Evolutionary conservation across 352 stramenopile species (phyloP).

Genomic region (Globisporangium nagaii): DNA sequence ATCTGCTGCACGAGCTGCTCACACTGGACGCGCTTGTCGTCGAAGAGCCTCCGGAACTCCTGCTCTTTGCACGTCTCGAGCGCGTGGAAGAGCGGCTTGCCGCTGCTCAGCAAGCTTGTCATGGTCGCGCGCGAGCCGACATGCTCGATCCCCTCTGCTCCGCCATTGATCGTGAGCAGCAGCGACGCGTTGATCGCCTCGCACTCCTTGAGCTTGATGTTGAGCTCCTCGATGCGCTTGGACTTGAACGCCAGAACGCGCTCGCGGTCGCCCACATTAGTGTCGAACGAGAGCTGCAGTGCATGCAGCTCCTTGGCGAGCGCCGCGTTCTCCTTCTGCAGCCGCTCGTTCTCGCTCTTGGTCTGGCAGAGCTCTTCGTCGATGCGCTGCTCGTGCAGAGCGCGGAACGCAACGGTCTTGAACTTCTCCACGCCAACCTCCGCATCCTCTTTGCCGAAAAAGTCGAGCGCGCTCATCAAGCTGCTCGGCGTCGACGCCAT

Average conservation of each 20-base stretch:
- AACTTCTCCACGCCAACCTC: constrained; percentile 62
- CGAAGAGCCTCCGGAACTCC: constrained; percentile 43
- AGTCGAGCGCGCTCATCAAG: constrained; percentile 32
- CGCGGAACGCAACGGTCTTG: constrained; percentile 52
- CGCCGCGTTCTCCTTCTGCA: constrained; percentile 27
- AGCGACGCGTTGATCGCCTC: constrained; percentile 50
- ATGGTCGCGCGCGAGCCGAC: constrained; percentile 21
- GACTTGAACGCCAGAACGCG: constrained; percentile 60
- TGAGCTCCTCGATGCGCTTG: constrained; percentile 56
- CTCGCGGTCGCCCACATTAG: constrained; percentile 64
- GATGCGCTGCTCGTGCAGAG: constrained; percentile 61
- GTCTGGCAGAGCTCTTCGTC: constrained; percentile 50
- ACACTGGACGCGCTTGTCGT: constrained; percentile 31
- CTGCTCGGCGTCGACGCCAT: too few species aligned
- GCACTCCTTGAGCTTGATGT: constrained; percentile 38
- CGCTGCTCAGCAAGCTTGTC: constrained; percentile 27
- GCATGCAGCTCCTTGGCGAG: constrained; percentile 34
- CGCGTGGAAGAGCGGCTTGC: constrained; percentile 45
- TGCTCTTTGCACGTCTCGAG: constrained; percentile 54
- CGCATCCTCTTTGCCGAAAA: constrained; percentile 46
- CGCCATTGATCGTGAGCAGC: constrained; percentile 37
- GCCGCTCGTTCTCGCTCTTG: constrained; percentile 28
- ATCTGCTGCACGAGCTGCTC: constrained; percentile 27
- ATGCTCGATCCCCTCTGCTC: constrained; percentile 14
- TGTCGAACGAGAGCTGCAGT: constrained; percentile 31